Conservation (phyloP, 805 yeast species). For the Pichia scutulata region DNA sequence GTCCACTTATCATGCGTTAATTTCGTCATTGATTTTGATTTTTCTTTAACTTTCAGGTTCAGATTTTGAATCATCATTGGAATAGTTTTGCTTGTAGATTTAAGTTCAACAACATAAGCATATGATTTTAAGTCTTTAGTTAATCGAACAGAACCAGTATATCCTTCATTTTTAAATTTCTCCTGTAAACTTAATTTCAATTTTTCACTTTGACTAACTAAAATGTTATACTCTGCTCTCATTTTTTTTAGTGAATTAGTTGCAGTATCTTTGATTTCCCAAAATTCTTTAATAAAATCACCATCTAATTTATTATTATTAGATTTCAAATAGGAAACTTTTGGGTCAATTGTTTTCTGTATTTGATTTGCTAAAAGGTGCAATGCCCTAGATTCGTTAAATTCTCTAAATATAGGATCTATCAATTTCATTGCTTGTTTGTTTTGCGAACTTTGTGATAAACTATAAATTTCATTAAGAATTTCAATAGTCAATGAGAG, state of each 20-base stretch:
- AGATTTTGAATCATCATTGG: slow-evolving; percentile 12
- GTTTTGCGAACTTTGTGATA: slow-evolving; percentile 10
- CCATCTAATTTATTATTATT: slow-evolving; percentile 18
- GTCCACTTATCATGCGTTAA: slow-evolving; percentile 45
- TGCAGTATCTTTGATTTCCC: slow-evolving; percentile 22
- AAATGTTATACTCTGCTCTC: slow-evolving; percentile 16
- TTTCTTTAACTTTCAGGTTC: slow-evolving; percentile 17
- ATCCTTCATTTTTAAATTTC: slow-evolving; percentile 15
- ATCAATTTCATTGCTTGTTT: slow-evolving; percentile 8
- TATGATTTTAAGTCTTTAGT: slow-evolving; percentile 21
- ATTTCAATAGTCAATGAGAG: slow-evolving; percentile 22
- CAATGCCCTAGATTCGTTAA: slow-evolving; percentile 11
- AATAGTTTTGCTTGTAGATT: slow-evolving; percentile 21
- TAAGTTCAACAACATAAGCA: slow-evolving; percentile 22
- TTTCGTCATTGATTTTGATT: slow-evolving; percentile 21
- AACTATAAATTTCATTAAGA: slow-evolving; percentile 24
- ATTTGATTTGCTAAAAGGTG: slow-evolving; percentile 25
- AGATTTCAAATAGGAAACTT: slow-evolving; percentile 11
- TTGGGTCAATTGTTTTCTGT: slow-evolving; percentile 18
- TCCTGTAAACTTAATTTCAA: slow-evolving; percentile 10
- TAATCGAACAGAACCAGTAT: slow-evolving; percentile 18
- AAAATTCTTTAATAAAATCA: slow-evolving; percentile 18
- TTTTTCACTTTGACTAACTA: slow-evolving; percentile 9
- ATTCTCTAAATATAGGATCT: slow-evolving; percentile 16
- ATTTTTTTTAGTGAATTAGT: slow-evolving; percentile 14